Conservation (phyloP, 139 green algal genomes). For the Picochlorum costavermella region DNA sequence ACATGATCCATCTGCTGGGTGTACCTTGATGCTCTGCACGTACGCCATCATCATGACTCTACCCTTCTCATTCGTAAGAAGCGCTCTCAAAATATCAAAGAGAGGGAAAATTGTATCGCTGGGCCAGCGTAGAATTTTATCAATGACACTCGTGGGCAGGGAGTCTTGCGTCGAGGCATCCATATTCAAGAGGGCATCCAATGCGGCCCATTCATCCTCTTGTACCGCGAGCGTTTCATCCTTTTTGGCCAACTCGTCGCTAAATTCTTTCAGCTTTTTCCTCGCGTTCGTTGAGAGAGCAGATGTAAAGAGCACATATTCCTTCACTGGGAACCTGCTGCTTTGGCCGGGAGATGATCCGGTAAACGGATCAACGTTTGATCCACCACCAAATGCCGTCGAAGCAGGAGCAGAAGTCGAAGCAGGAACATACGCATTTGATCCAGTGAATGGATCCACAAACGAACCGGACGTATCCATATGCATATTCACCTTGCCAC, state of each 20-base stretch:
- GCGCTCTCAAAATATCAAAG: constrained; percentile 58
- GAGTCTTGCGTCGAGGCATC: constrained; percentile 8
- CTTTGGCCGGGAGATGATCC: background rate
- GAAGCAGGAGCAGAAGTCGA: background rate
- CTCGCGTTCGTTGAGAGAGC: constrained; percentile 25
- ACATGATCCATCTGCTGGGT: background rate
- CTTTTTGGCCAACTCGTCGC: background rate
- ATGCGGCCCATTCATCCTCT: constrained; percentile 30
- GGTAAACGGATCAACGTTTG: constrained; percentile 33
- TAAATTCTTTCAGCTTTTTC: constrained; percentile 34
- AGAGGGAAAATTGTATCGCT: constrained; percentile 54
- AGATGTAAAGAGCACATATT: constrained; percentile 47
- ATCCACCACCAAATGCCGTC: background rate
- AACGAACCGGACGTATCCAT: background rate
- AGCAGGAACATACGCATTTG: constrained; percentile 10
- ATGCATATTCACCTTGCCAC: background rate
- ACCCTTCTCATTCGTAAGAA: constrained; percentile 30
- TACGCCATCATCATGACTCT: constrained; percentile 22
- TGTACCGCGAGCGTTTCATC: constrained; percentile 20
- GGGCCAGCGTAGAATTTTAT: constrained; percentile 57
- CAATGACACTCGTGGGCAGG: constrained; percentile 26
- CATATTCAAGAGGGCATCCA: constrained; percentile 37
- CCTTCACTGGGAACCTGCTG: constrained; percentile 15
- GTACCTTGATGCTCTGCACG: constrained; percentile 2
- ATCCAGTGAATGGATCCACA: constrained; percentile 32